Base-by-base conservation (phyloP, 75 land plant genomes). In the Picea sitchensis region DNA sequence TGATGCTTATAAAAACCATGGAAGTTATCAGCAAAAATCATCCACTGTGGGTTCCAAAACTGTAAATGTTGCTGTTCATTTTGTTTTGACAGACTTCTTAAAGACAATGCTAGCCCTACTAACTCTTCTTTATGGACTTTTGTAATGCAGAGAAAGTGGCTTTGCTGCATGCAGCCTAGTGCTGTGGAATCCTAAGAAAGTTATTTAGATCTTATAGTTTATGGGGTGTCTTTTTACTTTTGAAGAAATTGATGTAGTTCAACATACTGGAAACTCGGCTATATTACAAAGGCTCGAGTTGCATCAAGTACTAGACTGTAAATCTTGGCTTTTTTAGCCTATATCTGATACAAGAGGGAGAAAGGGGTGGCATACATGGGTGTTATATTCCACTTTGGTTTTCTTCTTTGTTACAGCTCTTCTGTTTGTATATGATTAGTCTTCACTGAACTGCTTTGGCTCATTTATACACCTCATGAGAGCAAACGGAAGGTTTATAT, bases 351-450 rank as follows among this genome's bases (percentile, higher is more conserved):
- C 41, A 47, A n/a, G 56, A 31, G 14, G 74, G 73, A 41, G 51
- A 56, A n/a, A 71, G 73, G 74, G 74, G 54, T 71, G 74, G 74
- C 44, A 71, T 71, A 41, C 74, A 44, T 44, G 47, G 74, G 23
- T 71, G 74, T 71, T 71, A 41, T 71, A 47, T 30, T 31, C 21
- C 14, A 30, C 67, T 64, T 51, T 51, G 30, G 44, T 71, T 41
- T 71, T 71, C 41, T 71, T 71, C 26, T 51, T 41, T 51, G n/a
- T 44, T 71, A 44, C 51, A 20, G 74, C 74, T 71, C 74, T 9
- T 51, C 74, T 71, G 74, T 71, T 71, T 71, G 74, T 71, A 71
- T 71, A 71, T 71, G 74, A 44, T 71, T 71, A 41, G 74, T 71
- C 74, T 38, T 71, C 54, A 71, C 23, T 44, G 74, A 41, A 71